These are phyloP conservation scores for Monascus purpureus DNA, from an alignment of 495 filamentous ascomycete genomes.

Conservation along the genomic window DNA sequence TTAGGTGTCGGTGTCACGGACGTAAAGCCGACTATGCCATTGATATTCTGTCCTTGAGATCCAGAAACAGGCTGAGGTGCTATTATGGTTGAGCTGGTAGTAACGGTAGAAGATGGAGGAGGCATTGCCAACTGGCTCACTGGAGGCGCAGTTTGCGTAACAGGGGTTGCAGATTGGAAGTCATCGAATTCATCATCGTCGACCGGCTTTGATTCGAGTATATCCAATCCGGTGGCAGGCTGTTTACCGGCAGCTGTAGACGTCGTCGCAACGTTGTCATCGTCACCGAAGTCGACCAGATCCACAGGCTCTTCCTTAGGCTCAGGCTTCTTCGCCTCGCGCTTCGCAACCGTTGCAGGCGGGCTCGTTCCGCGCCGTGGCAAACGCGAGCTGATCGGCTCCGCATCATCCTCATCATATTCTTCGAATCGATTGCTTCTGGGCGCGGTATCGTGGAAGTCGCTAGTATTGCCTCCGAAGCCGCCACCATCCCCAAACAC, in stretches of 20 bases:
- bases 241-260: slow-evolving; percentile 36
- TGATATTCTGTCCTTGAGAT: slow-evolving; percentile 65
- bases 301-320: slow-evolving; percentile 73
- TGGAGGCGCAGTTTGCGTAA: slow-evolving; percentile 24
- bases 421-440: slow-evolving; percentile 76
- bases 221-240: slow-evolving; percentile 39
- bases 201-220: slow-evolving; percentile 32
- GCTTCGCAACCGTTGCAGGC: slow-evolving; percentile 22
- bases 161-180: slow-evolving; percentile 74
- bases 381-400: slow-evolving; percentile 31
- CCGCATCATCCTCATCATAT: slow-evolving; percentile 93
- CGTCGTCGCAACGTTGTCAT: slow-evolving; percentile 39
- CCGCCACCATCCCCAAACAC: slow-evolving; percentile 92
- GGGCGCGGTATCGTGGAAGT: slow-evolving; percentile 53
- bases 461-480: slow-evolving; percentile 54
- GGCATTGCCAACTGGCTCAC: slow-evolving; percentile 27
- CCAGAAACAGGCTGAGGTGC: slow-evolving; percentile 73
- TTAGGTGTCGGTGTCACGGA: slow-evolving; percentile 62
- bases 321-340: slow-evolving; percentile 44
- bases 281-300: slow-evolving; percentile 75
- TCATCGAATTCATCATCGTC: slow-evolving; percentile 98
- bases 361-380: slow-evolving; percentile 30
- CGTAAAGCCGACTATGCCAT: slow-evolving; percentile 62
- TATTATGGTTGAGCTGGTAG: slow-evolving; percentile 50
- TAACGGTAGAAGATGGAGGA: slow-evolving; percentile 46